phyloP scores from a whole-genome alignment of 2,329 filamentous ascomycete species.

The Paecilomyces niveus region DNA sequence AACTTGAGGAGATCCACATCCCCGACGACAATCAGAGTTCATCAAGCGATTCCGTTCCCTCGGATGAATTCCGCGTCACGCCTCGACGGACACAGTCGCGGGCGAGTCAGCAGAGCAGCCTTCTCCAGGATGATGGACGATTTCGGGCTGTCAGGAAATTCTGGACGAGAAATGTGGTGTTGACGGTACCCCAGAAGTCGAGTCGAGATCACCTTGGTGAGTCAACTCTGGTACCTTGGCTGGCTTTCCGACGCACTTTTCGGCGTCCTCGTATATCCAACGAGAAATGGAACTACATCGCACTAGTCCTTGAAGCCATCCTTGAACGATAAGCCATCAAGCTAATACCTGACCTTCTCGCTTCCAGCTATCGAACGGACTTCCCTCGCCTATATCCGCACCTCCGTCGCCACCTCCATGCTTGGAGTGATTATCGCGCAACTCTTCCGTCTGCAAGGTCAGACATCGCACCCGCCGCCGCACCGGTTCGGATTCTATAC shows the following conservation, averaged over 20 bases:
- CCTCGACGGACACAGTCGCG: conserved; percentile 17
- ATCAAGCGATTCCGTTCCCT: conserved; percentile 22
- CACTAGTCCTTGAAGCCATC: neutral
- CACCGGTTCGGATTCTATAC: conserved; percentile 50
- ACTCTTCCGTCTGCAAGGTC: conserved; percentile 53
- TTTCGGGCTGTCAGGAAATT: conserved; percentile 63
- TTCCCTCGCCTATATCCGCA: conserved; percentile 66
- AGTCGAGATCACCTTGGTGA: conserved; percentile 38
- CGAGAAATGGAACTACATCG: neutral
- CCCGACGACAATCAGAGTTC: neutral
- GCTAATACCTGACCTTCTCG: neutral
- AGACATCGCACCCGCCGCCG: conserved; percentile 28
- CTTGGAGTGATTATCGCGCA: conserved; percentile 60
- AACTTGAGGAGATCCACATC: neutral
- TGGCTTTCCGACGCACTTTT: too few relatives aligned
- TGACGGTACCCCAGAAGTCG: conserved; percentile 32
- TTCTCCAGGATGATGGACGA: conserved; percentile 39
- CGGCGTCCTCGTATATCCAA: too few relatives aligned
- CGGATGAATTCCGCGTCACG: conserved; percentile 22
- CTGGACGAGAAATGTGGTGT: conserved; percentile 60
- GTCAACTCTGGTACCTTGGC: conserved; percentile 2
- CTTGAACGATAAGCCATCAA: neutral
- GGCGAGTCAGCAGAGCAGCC: conserved; percentile 6
- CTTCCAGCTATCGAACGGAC: conserved; percentile 63
- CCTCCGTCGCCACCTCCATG: conserved; percentile 62